These are phyloP conservation scores for Colletotrichum karsti DNA, from an alignment of 2,329 filamentous ascomycete species.

Conservation along the genomic window DNA sequence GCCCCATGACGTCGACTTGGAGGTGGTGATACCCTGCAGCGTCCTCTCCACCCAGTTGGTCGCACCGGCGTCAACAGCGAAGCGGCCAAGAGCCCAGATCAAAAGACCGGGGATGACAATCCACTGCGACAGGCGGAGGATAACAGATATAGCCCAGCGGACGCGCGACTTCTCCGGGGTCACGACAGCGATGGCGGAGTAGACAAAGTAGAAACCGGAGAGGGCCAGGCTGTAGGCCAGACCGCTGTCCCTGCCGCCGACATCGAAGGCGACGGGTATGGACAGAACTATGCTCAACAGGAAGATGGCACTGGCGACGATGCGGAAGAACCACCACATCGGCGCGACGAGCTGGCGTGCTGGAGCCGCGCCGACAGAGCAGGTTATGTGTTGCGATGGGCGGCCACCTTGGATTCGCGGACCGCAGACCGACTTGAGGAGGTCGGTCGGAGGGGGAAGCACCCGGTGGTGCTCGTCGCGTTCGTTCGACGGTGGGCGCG, in stretches of 20 bases:
- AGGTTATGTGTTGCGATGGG: neutral
- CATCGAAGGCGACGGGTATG: slow-evolving; percentile 97
- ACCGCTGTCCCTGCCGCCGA: slow-evolving; percentile 92
- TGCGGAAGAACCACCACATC: slow-evolving; percentile 86
- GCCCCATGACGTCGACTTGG: slow-evolving; percentile 71
- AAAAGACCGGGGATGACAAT: slow-evolving; percentile 84
- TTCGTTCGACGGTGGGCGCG: neutral
- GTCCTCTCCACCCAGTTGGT: slow-evolving; percentile 85
- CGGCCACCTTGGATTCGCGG: slow-evolving; percentile 25
- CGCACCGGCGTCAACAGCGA: slow-evolving; percentile 86
- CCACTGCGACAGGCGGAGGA: slow-evolving; percentile 84
- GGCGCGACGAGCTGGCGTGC: slow-evolving; percentile 42
- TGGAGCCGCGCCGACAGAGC: slow-evolving; percentile 32
- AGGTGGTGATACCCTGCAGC: slow-evolving; percentile 71
- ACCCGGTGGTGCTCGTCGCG: neutral
- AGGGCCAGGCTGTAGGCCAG: slow-evolving; percentile 92
- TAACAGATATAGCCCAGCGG: slow-evolving; percentile 73
- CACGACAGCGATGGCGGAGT: slow-evolving; percentile 80
- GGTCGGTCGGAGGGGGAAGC: neutral
- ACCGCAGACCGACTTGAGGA: neutral
- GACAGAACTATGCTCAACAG: slow-evolving; percentile 93
- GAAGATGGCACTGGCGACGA: slow-evolving; percentile 83
- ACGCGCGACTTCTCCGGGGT: slow-evolving; percentile 83
- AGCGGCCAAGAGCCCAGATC: slow-evolving; percentile 95
- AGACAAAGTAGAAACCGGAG: slow-evolving; percentile 89